phyloP scores from a whole-genome alignment of 495 filamentous ascomycete species.

The Talaromyces nanjingensis region DNA sequence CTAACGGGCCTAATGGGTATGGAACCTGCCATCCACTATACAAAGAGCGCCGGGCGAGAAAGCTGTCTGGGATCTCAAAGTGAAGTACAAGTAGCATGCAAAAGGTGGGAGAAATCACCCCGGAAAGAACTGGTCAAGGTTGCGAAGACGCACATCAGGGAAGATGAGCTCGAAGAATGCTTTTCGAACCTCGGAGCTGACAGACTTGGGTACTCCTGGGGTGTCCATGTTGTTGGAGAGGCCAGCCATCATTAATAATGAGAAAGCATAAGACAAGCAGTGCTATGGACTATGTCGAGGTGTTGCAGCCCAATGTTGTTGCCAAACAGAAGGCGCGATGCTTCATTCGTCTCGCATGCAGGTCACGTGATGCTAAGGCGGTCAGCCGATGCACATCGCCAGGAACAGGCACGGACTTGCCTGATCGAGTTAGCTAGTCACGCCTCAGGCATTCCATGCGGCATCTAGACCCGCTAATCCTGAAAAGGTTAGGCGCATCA shows the following conservation, averaged over 20 bases:
- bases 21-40: not conserved
- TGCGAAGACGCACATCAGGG: not conserved
- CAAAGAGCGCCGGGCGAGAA: not conserved
- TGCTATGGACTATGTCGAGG: conserved; percentile 3
- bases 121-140: not conserved
- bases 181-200: not conserved
- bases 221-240: not conserved
- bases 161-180: not conserved
- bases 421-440: not conserved
- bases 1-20: not conserved
- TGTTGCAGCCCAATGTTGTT: conserved; percentile 14
- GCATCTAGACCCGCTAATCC: not conserved
- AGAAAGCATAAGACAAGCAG: not conserved
- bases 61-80: not conserved
- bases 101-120: not conserved
- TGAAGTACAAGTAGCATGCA: not conserved
- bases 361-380: not conserved
- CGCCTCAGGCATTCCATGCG: not conserved
- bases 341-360: conserved; percentile 4
- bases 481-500: not conserved
- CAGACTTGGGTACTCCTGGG: not conserved
- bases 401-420: conserved; percentile 5
- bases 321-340: conserved; percentile 8
- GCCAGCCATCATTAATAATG: conserved; percentile 1
- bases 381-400: not conserved